Evolutionary conservation across 2,329 filamentous ascomycete species (phyloP), one percentile per base, ranked within the genome.

Genomic region (Penicillium nordicum): DNA sequence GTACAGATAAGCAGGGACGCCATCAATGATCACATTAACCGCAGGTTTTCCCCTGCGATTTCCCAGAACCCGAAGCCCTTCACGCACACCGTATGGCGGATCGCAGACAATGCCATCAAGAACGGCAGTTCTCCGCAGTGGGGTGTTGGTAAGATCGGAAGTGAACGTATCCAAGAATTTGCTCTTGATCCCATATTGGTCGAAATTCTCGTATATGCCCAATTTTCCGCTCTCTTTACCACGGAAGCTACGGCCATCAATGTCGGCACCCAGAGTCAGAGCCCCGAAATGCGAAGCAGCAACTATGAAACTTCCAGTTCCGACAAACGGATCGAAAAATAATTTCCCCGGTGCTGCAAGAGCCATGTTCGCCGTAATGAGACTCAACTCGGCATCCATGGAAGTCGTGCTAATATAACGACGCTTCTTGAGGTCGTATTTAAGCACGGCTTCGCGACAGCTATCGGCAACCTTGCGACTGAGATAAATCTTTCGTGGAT

Each of bases 91-190:
- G 69, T 99, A 99, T 0, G 94, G 94, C 18, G 94, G 94, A 75
- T 99, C 94, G 67, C 92, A 97, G 7, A 97, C 81, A 57, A 99
- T 96, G 4, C 90, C 92, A 72, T 99, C 92, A 57, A 97, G 85
- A 62, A 88, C 82, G n/a, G 68, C 72, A 30, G 73, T 67, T 69
- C 72, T 75, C 42, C 84, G 79, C 23, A 97, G 75, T 0, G 94
- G 94, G 1, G 88, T 88, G 69, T 97, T 92, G 0, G 92, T 97
- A 53, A 99, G 73, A 72, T 99, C 94, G 0, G 90, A 88, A 1
- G 90, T 85, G 65, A 97, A 95, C 34, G 87, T 84, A 65, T 92
- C 93, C 0, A 93, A 82, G 53, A 94, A 85, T 21, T 80, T 74
- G 32, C 79, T 74, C 36, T 81, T 77, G 8, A 94, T 78, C 0